Evolutionary conservation across 2,329 filamentous ascomycete genomes (phyloP), one percentile per base, ranked within the genome.

Genomic region (Neofusicoccum cordaticola): DNA sequence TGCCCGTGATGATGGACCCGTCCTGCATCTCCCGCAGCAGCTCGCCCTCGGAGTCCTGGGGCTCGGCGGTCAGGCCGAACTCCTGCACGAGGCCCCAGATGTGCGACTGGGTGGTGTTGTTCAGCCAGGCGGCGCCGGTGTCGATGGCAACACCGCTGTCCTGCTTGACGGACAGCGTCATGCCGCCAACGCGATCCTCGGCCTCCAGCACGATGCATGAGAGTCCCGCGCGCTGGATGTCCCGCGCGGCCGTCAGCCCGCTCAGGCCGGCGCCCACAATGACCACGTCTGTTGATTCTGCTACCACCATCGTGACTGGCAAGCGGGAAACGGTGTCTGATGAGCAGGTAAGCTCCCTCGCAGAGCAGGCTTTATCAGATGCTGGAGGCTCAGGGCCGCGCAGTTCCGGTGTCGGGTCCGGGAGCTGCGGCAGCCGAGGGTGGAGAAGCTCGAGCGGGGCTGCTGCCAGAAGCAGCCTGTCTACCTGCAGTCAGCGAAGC

Each of bases 51-150:
- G 79, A 80, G 39, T 82, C 82, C 69, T 87, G 84, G 68, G 78
- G 75, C 6, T 84, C 75, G 0, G 82, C 66, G 17, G 83, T 79
- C 0, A 82, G 68, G 0, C 78, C 77, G 53, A 80, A 82, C 44
- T 72, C 67, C 51, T 77, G 68, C 0, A 77, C 77, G 7, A 85
- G 71, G 0, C 70, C 74, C 67, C 73, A 81, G 56, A 86, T 79
- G 4, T 74, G 73, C 22, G 69, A 74, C 66, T 88, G 85, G 57
- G 80, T 84, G 1, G 75, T 80, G 61, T 86, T 82, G 67, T 88
- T 88, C 67, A 87, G 81, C 86, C 85, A 88, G 0, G 83, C 84
- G 0, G 84, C 86, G 2, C 85, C 85, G 0, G 86, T 68, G 31
- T 88, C 86, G 4, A 52, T 19, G 22, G 19, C 73, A 41, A 70